These are phyloP conservation scores for Cinchona pubescens DNA, from an alignment of 257 asterid genomes.

Conservation along the genomic window DNA sequence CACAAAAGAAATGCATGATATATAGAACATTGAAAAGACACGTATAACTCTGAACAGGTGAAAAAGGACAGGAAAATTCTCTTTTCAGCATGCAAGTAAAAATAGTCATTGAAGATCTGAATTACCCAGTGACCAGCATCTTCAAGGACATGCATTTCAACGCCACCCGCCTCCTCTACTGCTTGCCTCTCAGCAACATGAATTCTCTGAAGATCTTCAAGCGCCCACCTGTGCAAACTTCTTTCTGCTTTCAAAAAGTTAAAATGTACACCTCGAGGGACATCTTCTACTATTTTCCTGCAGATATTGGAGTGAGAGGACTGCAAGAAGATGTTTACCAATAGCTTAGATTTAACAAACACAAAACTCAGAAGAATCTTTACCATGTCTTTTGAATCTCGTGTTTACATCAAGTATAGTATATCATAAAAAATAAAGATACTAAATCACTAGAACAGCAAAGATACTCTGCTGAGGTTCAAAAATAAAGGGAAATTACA, in stretches of 20 bases:
- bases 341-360: not conserved
- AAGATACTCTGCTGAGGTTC: not conserved
- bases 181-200: constrained; percentile 97
- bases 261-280: constrained; percentile 90
- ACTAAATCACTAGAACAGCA: not conserved
- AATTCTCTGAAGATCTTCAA: constrained; percentile 84
- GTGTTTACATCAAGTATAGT: not conserved
- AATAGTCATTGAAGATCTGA: constrained; percentile 11
- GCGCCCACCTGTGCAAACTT: constrained; percentile 95
- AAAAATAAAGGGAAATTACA: not conserved
- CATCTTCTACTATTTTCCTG: constrained; percentile 93
- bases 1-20: not conserved
- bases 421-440: no score
- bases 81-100: not conserved
- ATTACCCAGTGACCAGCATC: constrained; percentile 99
- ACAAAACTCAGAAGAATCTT: not conserved
- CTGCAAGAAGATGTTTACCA: not conserved
- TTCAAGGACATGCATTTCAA: constrained; percentile 97
- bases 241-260: constrained; percentile 94
- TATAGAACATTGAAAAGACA: not conserved
- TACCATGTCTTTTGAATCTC: not conserved
- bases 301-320: not conserved
- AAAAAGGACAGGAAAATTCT: not conserved
- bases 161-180: constrained; percentile 89
- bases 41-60: not conserved